Percentiles rank a stretch among this genome's conserved stretches.
Evolutionary conservation across 2,329 filamentous ascomycete species (phyloP).

Genomic region (Bipolaris sorokiniana): DNA sequence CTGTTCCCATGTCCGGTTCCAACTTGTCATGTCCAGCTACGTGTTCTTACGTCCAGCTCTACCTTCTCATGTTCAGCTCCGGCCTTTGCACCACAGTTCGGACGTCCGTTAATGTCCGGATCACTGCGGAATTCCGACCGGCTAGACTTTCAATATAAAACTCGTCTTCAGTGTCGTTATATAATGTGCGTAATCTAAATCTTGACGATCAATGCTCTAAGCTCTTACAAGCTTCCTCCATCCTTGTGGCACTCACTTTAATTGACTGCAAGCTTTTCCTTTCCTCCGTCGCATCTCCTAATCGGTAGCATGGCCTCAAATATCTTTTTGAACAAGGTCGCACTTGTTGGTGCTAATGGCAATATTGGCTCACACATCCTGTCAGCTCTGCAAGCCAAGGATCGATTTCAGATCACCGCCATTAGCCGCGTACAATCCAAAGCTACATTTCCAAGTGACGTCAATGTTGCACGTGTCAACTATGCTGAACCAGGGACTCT

Average conservation of each 20-base stretch:
- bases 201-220: not conserved
- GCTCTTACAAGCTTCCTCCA: not conserved
- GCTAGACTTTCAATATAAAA: not conserved
- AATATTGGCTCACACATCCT: constrained; percentile 40
- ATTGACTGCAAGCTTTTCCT: not conserved
- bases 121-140: constrained; percentile 9
- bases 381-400: constrained; percentile 52
- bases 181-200: not conserved
- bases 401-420: constrained; percentile 57
- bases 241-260: not conserved
- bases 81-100: not conserved
- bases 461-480: constrained; percentile 53
- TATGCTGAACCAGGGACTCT: constrained; percentile 56
- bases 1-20: not conserved
- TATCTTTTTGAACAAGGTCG: constrained; percentile 42
- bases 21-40: not conserved
- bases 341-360: constrained; percentile 48
- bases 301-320: not conserved
- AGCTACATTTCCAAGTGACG: constrained; percentile 49
- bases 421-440: constrained; percentile 56
- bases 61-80: not conserved
- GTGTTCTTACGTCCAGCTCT: not conserved
- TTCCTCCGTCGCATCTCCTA: not conserved
- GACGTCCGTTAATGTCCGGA: constrained; percentile 1
- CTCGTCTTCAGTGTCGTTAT: not conserved